Base-by-base conservation (phyloP, 2,329 filamentous ascomycete genomes). In the Huntiella omanensis region DNA sequence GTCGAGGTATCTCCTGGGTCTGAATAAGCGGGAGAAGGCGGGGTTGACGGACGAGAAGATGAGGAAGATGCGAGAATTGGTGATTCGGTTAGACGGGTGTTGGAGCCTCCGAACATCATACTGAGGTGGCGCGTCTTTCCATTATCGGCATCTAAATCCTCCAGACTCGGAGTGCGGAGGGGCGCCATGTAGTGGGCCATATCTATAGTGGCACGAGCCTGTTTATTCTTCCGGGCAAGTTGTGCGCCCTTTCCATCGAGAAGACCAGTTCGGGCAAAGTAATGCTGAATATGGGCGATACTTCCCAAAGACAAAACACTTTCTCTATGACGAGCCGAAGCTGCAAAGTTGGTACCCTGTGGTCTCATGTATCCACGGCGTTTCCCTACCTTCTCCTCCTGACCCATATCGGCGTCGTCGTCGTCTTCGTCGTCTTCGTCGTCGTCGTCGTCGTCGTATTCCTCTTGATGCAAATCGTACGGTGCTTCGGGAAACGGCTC, bases 221-320 rank as follows among this genome's bases (percentile, higher is more conserved):
- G 68, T 53, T 77, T 71, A 56, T 73, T 78, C 59, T 80, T 81
- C 55, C 81, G 81, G 16, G 83, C 80, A 49, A 92, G 65, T 59
- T 92, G 82, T 46, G 77, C 91, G 33, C 87, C 88, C 59, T 95
- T 95, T 48, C 88, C 86, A 57, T 98, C 91, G 43, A 98, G 65
- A 52, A 98, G 64, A 4, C 91, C 91, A 1, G 91, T 98, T 50
- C 91, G 73, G 33, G 91, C 88, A 65, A 98, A 98, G 64, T 96
- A 98, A 64, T 96, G 94, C 62, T 98, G 91, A 57, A 98, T 68
- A 64, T 98, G 91, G 47, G 87, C 85, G 55, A 98, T 98, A 62
- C 87, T 95, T 46, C 91, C 91, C 51, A 98, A 65, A 57, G 85
- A 94, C 75, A 96, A 80, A 53, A 98, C 91, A 58, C 87, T 95